phyloP scores from a whole-genome alignment of 768 basidiomycete species.

The Hericium coralloides region DNA sequence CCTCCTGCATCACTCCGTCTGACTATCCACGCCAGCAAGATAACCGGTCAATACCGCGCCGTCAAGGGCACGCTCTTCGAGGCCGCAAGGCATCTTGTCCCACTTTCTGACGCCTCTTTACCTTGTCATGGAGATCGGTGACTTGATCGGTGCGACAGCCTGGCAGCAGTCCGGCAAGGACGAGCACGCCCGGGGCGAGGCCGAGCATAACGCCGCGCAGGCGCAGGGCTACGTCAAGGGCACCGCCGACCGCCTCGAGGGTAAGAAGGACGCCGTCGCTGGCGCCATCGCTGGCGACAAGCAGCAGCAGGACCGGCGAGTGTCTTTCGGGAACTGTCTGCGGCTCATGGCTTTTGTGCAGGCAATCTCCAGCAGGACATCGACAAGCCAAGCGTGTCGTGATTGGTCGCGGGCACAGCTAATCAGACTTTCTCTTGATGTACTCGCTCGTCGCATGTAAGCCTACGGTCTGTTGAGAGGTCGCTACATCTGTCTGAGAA shows the following conservation, averaged over 20 bases:
- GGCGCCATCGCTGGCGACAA: constrained; percentile 45
- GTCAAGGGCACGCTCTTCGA: constrained; percentile 20
- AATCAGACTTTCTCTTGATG: too few relatives aligned
- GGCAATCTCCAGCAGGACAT: constrained; percentile 40
- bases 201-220: constrained; percentile 40
- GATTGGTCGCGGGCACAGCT: too few relatives aligned
- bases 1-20: not conserved
- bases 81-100: not conserved
- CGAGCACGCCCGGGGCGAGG: constrained; percentile 45
- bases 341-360: constrained; percentile 10
- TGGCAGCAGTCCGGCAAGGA: constrained; percentile 42
- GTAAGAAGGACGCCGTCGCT: constrained; percentile 40
- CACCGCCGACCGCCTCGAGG: constrained; percentile 31
- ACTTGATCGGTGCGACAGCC: constrained; percentile 34
- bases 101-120: not conserved
- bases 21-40: constrained; percentile 13
- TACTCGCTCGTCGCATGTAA: too few relatives aligned
- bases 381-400: too few relatives aligned
- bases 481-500: too few relatives aligned
- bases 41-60: constrained; percentile 23
- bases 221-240: constrained; percentile 44
- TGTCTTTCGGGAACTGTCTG: constrained; percentile 3
- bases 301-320: constrained; percentile 34
- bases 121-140: constrained; percentile 26
- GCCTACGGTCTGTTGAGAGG: too few relatives aligned